Conservation (phyloP, 1,139 yeast species). For the Yamadazyma spencermartinsiae region DNA sequence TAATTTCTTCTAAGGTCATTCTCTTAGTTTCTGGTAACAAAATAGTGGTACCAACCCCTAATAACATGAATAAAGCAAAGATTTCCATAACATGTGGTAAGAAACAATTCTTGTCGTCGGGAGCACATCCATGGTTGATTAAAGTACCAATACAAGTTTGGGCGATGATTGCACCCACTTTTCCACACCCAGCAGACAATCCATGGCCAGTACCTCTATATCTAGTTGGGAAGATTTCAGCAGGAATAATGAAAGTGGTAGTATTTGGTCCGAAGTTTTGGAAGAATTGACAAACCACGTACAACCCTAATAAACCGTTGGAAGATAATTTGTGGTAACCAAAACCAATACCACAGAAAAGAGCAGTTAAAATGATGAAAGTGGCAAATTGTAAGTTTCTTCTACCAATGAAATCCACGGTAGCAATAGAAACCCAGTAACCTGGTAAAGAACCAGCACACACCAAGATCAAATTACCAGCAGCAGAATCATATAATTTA, state of each 20-base stretch:
- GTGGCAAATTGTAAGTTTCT: constrained; percentile 77
- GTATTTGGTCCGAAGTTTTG: constrained; percentile 93
- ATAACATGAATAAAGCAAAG: constrained; percentile 85
- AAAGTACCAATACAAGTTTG: constrained; percentile 88
- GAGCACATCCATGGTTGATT: constrained; percentile 72
- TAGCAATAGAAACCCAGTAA: constrained; percentile 79
- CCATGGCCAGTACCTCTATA: constrained; percentile 99
- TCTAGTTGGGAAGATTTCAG: constrained; percentile 95
- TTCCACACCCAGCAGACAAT: constrained; percentile 93
- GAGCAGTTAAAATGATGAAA: constrained; percentile 63
- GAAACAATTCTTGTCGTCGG: constrained; percentile 64
- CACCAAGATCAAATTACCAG: constrained; percentile 84
- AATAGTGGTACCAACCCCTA: constrained; percentile 64
- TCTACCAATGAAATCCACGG: constrained; percentile 78
- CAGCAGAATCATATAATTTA: constrained; percentile 71
- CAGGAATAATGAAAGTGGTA: constrained; percentile 94
- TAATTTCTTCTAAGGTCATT: constrained; percentile 78
- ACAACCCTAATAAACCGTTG: constrained; percentile 70
- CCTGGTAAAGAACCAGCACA: constrained; percentile 95
- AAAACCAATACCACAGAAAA: constrained; percentile 76
- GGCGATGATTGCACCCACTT: constrained; percentile 91
- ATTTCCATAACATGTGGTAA: constrained; percentile 91
- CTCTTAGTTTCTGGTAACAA: constrained; percentile 89
- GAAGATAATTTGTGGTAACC: constrained; percentile 64
- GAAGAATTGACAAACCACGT: constrained; percentile 79